Percentiles rank a stretch among this genome's conserved stretches.
phyloP scores from a whole-genome alignment of 2,329 filamentous ascomycete genomes.

The Beauveria rudraprayagi region DNA sequence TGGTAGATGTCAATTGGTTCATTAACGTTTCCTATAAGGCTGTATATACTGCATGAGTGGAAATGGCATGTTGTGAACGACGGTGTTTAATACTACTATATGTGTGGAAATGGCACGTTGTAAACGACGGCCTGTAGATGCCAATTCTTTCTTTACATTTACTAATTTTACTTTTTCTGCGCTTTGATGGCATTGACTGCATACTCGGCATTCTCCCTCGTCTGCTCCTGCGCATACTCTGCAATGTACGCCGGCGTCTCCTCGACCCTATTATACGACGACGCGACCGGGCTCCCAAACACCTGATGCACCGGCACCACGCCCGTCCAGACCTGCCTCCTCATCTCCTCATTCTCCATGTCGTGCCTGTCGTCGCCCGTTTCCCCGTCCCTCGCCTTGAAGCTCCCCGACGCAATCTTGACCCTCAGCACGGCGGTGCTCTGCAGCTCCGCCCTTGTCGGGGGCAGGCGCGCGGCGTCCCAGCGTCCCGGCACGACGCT shows the following conservation, averaged over 20 bases:
- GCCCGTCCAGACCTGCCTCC: constrained; percentile 45
- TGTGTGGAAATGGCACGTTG: not conserved
- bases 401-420: constrained; percentile 60
- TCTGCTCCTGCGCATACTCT: constrained; percentile 15
- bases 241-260: constrained; percentile 54
- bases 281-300: constrained; percentile 55
- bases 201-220: constrained; percentile 1
- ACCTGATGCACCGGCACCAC: constrained; percentile 55
- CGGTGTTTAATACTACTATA: no score
- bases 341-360: constrained; percentile 32
- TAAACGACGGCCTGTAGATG: not conserved
- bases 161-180: not conserved
- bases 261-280: constrained; percentile 48
- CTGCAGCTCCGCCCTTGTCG: constrained; percentile 64
- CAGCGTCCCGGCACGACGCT: constrained; percentile 62
- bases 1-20: constrained; percentile 48
- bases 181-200: constrained; percentile 28
- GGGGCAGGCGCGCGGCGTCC: constrained; percentile 60
- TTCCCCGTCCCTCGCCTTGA: constrained; percentile 61
- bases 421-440: constrained; percentile 67
- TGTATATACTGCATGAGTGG: not conserved
- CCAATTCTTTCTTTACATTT: not conserved
- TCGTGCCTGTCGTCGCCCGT: constrained; percentile 49
- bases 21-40: not conserved
- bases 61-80: not conserved